phyloP scores from a whole-genome alignment of 208 protist species.

The Wallacemonas rigidus region DNA sequence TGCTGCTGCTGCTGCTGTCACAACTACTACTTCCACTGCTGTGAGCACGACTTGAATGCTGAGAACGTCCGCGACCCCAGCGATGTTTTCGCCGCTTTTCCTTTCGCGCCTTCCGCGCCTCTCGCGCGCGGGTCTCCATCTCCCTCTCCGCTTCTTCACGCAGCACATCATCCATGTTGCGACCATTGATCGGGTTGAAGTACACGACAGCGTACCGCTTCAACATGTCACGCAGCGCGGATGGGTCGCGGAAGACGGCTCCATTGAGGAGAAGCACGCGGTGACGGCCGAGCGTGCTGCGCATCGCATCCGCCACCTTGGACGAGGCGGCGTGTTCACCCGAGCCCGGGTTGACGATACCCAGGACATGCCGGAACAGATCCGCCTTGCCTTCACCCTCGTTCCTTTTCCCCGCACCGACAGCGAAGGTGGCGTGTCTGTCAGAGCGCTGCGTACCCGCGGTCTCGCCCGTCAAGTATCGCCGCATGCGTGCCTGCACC shows the following conservation, averaged over 20 bases:
- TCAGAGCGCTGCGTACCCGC: not conserved
- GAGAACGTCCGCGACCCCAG: slow-evolving; percentile 4
- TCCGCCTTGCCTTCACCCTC: not conserved
- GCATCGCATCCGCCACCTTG: slow-evolving; percentile 42
- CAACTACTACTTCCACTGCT: not conserved
- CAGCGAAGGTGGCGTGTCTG: not conserved
- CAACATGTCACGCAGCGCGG: slow-evolving; percentile 47
- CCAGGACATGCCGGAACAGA: slow-evolving; percentile 51
- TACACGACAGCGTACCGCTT: slow-evolving; percentile 59
- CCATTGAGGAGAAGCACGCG: slow-evolving; percentile 53
- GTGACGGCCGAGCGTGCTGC: slow-evolving; percentile 42
- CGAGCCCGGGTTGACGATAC: slow-evolving; percentile 71
- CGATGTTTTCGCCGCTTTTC: slow-evolving; percentile 10
- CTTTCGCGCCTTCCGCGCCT: not conserved
- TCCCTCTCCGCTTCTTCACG: not conserved
- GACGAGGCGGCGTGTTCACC: slow-evolving; percentile 46
- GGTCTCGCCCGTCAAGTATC: not conserved
- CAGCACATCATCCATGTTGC: slow-evolving; percentile 17
- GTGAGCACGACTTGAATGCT: not conserved
- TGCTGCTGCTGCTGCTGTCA: not conserved
- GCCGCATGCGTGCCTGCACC: slow-evolving; percentile 1
- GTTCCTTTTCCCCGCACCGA: not conserved
- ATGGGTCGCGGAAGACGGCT: slow-evolving; percentile 55
- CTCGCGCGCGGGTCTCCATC: not conserved
- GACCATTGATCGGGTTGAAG: slow-evolving; percentile 15